These are phyloP conservation scores for Quercus ilex DNA, from an alignment of 306 rosid species.

Conservation along the genomic window DNA sequence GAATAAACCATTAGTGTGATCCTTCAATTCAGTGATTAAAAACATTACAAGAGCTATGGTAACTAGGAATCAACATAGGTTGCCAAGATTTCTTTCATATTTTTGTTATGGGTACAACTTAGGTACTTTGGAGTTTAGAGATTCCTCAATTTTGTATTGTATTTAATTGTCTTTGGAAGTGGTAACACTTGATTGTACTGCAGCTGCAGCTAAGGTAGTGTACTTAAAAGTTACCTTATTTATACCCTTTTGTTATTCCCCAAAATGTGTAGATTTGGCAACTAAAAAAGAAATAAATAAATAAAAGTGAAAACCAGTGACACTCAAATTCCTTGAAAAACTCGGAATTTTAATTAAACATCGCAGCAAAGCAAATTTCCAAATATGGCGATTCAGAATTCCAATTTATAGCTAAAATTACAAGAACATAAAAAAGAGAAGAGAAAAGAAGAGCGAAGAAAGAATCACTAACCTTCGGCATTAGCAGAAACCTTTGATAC, in stretches of 20 bases:
- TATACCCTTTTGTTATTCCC: not conserved
- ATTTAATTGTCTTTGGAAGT: too few relatives aligned
- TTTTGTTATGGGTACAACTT: not conserved
- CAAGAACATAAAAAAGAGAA: constrained; percentile 12
- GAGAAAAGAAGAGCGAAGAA: not conserved
- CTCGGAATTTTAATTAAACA: not conserved
- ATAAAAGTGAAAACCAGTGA: too few relatives aligned
- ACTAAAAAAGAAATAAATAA: not conserved
- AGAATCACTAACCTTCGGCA: constrained; percentile 55
- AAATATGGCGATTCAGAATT: not conserved
- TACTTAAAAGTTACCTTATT: too few relatives aligned
- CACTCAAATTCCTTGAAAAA: not conserved
- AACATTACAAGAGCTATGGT: not conserved
- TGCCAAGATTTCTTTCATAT: not conserved
- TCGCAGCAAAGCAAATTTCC: not conserved
- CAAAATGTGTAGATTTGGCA: not conserved
- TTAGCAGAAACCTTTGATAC: constrained; percentile 46
- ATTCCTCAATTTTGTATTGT: not conserved
- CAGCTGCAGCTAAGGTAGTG: not conserved
- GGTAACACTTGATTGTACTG: too few relatives aligned
- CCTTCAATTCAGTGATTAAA: not conserved
- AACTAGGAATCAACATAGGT: not conserved
- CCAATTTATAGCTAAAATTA: not conserved
- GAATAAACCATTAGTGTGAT: not conserved
- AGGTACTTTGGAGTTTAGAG: too few relatives aligned